phyloP scores from a whole-genome alignment of 2,329 filamentous ascomycete species.

The Penicillium sp. region DNA sequence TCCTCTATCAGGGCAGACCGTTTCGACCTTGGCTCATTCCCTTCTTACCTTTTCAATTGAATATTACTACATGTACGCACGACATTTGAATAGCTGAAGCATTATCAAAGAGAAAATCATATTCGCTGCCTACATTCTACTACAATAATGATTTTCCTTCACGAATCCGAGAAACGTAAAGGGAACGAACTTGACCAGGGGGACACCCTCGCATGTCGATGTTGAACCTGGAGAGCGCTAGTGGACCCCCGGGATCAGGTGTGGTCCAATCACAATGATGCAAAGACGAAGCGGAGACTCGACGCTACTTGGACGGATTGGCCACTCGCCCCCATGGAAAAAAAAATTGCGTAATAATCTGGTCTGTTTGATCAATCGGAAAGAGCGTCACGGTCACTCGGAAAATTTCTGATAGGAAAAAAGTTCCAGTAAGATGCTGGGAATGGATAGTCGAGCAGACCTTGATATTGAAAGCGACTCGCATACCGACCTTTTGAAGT shows the following conservation, averaged over 20 bases:
- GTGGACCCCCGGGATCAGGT: conserved; percentile 28
- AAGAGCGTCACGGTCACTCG: not conserved
- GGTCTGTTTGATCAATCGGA: not conserved
- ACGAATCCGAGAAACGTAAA: not conserved
- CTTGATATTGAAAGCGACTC: not conserved
- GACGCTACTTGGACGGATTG: conserved; percentile 11
- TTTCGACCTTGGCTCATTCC: not conserved
- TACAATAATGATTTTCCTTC: not conserved
- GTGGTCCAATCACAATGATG: conserved; percentile 28
- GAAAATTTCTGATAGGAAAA: not conserved
- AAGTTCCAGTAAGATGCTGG: not conserved
- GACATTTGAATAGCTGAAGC: not conserved
- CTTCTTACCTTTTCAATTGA: not conserved
- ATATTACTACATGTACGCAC: not conserved
- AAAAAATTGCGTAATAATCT: conserved; percentile 6
- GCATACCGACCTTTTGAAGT: not conserved
- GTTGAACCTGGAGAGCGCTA: conserved; percentile 26
- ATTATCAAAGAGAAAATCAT: no score
- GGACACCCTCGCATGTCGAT: conserved; percentile 24
- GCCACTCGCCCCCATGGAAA: conserved; percentile 13
- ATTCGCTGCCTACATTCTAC: not conserved
- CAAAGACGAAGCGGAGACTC: conserved; percentile 18
- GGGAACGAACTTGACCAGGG: conserved; percentile 1
- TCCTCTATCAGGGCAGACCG: conserved; percentile 1
- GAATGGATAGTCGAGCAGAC: not conserved